These are phyloP conservation scores for Sisymbrium altissimum DNA, from an alignment of 345 rosid species.

Conservation along the genomic window DNA sequence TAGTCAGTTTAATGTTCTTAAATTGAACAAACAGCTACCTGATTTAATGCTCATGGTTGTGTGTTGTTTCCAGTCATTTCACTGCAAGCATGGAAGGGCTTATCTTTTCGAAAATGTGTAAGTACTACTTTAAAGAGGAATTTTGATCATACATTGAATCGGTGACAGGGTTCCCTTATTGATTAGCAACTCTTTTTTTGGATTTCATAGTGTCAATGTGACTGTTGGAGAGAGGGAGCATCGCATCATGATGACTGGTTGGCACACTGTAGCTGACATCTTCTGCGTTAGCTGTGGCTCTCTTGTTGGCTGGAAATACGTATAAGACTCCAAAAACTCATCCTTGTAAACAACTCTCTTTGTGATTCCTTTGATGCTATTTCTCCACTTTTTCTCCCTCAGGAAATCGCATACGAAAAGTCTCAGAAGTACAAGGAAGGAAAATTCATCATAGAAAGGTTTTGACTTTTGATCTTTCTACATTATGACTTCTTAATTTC, in stretches of 20 bases:
- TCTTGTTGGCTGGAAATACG: slow-evolving; percentile 85
- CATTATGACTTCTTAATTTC: not conserved
- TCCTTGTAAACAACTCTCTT: not conserved
- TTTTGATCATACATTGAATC: not conserved
- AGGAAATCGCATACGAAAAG: slow-evolving; percentile 61
- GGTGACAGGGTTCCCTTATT: not conserved
- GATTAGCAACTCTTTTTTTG: not conserved
- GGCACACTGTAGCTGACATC: slow-evolving; percentile 80
- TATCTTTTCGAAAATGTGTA: slow-evolving; percentile 75
- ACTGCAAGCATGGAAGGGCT: slow-evolving; percentile 70
- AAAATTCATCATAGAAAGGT: slow-evolving; percentile 76
- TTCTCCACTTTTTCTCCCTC: not conserved
- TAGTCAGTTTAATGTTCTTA: not conserved
- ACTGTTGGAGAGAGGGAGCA: slow-evolving; percentile 57
- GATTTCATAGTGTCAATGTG: slow-evolving; percentile 53
- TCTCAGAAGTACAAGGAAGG: slow-evolving; percentile 78
- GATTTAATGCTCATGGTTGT: slow-evolving; percentile 1
- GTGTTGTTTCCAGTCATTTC: slow-evolving; percentile 60
- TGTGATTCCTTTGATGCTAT: not conserved
- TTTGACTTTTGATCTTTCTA: slow-evolving; percentile 9
- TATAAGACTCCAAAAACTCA: slow-evolving; percentile 31
- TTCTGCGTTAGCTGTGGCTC: slow-evolving; percentile 79
- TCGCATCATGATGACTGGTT: slow-evolving; percentile 72
- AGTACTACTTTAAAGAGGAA: slow-evolving; percentile 27
- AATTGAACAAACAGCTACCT: slow-evolving; percentile 8